Percentiles rank a stretch among this genome's conserved stretches.
Conservation (phyloP, 2,329 filamentous ascomycete species). For the Biscogniauxia marginata region DNA sequence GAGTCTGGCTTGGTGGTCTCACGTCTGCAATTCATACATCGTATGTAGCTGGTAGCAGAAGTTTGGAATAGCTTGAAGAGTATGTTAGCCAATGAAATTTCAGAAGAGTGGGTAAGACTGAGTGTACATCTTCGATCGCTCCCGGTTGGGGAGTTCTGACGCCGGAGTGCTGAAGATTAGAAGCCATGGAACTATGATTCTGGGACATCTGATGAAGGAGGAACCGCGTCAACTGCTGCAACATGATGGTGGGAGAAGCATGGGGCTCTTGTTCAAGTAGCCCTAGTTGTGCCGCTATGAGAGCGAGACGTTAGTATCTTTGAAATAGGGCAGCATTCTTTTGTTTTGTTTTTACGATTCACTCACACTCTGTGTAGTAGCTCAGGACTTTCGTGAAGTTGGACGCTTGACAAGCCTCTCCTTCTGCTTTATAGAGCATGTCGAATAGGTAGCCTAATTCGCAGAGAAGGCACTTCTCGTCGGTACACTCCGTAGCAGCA, state of each 20-base stretch:
- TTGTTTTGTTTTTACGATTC: too few relatives aligned
- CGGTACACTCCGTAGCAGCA: constrained; percentile 78
- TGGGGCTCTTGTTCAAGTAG: constrained; percentile 82
- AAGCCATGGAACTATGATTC: constrained; percentile 70
- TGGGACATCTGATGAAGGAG: constrained; percentile 76
- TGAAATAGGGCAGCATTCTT: neutral
- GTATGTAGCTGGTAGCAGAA: constrained; percentile 69
- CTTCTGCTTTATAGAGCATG: constrained; percentile 95
- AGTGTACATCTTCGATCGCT: constrained; percentile 64
- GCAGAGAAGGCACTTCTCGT: constrained; percentile 83
- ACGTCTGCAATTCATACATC: constrained; percentile 83
- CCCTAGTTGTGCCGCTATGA: constrained; percentile 66
- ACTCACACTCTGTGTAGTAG: constrained; percentile 70
- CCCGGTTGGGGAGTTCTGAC: constrained; percentile 16
- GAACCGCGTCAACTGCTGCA: constrained; percentile 84
- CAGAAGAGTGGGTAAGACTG: neutral
- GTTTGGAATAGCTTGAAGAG: constrained; percentile 59
- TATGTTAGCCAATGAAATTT: constrained; percentile 1
- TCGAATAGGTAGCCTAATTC: constrained; percentile 95
- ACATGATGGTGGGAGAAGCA: constrained; percentile 73
- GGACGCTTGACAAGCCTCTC: constrained; percentile 92
- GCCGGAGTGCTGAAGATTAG: constrained; percentile 46
- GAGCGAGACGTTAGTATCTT: constrained; percentile 15
- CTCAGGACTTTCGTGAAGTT: constrained; percentile 91
- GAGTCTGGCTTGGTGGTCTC: constrained; percentile 79